These are phyloP conservation scores for Rhododendron vialii DNA, from an alignment of 148 eudicot genomes.

Conservation along the genomic window DNA sequence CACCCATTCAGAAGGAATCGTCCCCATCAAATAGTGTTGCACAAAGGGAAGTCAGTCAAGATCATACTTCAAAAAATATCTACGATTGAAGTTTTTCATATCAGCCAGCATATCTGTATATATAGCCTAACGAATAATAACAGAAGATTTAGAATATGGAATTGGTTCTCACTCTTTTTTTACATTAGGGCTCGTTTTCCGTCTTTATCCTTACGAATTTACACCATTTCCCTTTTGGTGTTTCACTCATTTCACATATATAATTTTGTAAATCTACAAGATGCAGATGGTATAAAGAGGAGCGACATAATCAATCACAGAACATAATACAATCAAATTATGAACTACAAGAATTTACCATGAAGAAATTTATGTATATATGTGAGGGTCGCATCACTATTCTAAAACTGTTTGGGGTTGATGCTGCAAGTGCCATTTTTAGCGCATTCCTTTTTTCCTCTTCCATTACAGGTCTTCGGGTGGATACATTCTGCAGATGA, in stretches of 20 bases:
- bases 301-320: background rate
- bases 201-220: background rate
- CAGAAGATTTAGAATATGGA: background rate
- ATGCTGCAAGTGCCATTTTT: constrained; percentile 20
- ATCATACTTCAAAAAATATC: background rate
- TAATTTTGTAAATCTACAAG: background rate
- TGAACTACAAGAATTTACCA: constrained; percentile 23
- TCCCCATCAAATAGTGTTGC: constrained; percentile 16
- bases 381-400: constrained; percentile 30
- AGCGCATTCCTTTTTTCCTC: constrained; percentile 24
- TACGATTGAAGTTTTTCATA: too few relatives aligned
- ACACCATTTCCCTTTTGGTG: background rate
- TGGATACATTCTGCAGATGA: constrained; percentile 14
- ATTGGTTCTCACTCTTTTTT: background rate
- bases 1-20: constrained; percentile 37
- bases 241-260: background rate
- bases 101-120: background rate
- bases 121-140: background rate
- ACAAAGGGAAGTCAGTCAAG: background rate
- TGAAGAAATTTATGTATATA: constrained; percentile 29
- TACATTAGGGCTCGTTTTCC: background rate
- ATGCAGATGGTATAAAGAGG: background rate
- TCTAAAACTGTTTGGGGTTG: constrained; percentile 14
- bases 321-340: background rate
- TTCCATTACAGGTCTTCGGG: constrained; percentile 27